Evolutionary conservation across 176 grass and related monocot genomes (phyloP).

Genomic region (Miscanthus lutarioriparius): DNA sequence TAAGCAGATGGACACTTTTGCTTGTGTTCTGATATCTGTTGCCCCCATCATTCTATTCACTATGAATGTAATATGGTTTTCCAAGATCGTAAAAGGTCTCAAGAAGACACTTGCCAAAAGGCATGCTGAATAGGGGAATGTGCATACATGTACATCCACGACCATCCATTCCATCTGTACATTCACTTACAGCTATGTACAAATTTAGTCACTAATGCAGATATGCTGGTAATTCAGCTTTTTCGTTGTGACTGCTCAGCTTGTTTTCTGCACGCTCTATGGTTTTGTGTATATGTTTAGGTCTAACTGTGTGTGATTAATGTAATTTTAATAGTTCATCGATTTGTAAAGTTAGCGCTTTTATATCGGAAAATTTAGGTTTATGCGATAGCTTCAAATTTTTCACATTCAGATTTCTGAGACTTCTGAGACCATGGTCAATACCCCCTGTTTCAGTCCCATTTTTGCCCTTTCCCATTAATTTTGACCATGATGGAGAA

Average conservation of each 20-base stretch:
- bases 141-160: neutral
- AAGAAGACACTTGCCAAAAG: constrained; percentile 85
- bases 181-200: constrained; percentile 15
- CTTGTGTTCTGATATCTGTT: constrained; percentile 59
- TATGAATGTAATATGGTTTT: constrained; percentile 96
- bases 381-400: neutral
- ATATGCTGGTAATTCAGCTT: constrained; percentile 21
- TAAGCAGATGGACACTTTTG: constrained; percentile 70
- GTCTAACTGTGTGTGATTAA: neutral
- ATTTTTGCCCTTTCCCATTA: neutral
- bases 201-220: constrained; percentile 23
- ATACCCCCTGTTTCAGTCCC: neutral
- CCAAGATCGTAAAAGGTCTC: constrained; percentile 85
- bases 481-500: neutral
- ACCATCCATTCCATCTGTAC: constrained; percentile 12
- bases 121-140: constrained; percentile 44
- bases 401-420: neutral
- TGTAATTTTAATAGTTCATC: neutral
- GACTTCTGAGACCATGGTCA: neutral
- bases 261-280: neutral
- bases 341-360: neutral
- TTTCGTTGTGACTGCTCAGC: neutral
- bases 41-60: constrained; percentile 58
- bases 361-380: neutral
- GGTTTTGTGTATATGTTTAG: constrained; percentile 14